Conservation (phyloP, 2,329 filamentous ascomycete species). For the Colletotrichum endophyticum region DNA sequence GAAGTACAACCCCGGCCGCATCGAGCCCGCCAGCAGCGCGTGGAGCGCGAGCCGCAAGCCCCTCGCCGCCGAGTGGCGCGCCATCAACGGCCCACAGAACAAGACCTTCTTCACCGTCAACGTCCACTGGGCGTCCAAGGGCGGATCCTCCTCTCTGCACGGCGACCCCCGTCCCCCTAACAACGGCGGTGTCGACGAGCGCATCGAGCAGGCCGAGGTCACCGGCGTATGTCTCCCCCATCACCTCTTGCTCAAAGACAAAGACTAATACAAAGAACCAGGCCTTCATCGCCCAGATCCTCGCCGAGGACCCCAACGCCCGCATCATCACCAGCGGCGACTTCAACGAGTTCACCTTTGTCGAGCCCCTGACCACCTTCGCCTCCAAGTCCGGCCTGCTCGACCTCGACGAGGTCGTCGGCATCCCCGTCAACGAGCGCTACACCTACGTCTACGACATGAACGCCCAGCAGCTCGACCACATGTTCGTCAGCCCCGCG, state of each 20-base stretch:
- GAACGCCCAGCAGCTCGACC: slow-evolving; percentile 74
- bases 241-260: not conserved
- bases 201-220: slow-evolving; percentile 60
- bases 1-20: slow-evolving; percentile 70
- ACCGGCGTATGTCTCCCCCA: slow-evolving; percentile 52
- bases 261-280: slow-evolving; percentile 26
- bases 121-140: slow-evolving; percentile 72
- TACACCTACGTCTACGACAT: slow-evolving; percentile 76
- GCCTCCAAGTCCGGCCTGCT: slow-evolving; percentile 55
- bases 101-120: slow-evolving; percentile 73
- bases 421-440: slow-evolving; percentile 58
- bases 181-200: slow-evolving; percentile 65
- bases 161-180: slow-evolving; percentile 70
- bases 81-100: slow-evolving; percentile 52
- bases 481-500: slow-evolving; percentile 68
- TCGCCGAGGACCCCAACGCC: slow-evolving; percentile 59
- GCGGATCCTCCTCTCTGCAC: slow-evolving; percentile 67
- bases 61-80: slow-evolving; percentile 68
- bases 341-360: slow-evolving; percentile 75
- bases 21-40: slow-evolving; percentile 65
- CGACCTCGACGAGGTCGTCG: slow-evolving; percentile 66
- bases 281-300: slow-evolving; percentile 63
- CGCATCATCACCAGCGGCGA: slow-evolving; percentile 68
- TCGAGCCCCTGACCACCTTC: slow-evolving; percentile 63
- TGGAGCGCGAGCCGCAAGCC: slow-evolving; percentile 71